Percentiles rank a stretch among this genome's conserved stretches.
Evolutionary conservation across 2,329 filamentous ascomycete genomes (phyloP).

Genomic region (Fusarium papillatum): DNA sequence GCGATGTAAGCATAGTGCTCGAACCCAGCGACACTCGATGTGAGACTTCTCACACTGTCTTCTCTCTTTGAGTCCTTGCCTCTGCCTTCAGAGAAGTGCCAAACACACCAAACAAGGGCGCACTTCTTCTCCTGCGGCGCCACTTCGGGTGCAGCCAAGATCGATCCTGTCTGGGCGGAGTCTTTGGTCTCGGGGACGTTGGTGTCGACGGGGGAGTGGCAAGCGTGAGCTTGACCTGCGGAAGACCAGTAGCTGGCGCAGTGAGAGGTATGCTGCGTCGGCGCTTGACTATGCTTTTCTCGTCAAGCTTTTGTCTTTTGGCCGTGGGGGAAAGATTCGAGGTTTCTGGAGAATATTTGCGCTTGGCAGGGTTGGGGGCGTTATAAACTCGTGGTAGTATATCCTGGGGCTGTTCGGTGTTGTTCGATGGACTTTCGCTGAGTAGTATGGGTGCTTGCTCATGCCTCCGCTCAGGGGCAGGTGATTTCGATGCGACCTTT

Average conservation of each 20-base stretch:
- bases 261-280: conserved; percentile 27
- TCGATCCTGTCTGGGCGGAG: conserved; percentile 3
- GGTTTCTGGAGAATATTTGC: not conserved
- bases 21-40: not conserved
- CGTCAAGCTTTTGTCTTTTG: not conserved
- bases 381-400: conserved; percentile 10
- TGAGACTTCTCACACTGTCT: not conserved
- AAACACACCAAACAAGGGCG: not conserved
- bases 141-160: conserved; percentile 18
- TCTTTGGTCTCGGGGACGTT: not conserved
- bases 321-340: not conserved
- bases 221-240: conserved; percentile 25
- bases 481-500: not conserved
- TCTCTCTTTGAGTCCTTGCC: not conserved
- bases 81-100: not conserved
- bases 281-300: not conserved
- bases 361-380: not conserved
- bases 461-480: not conserved
- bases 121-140: not conserved
- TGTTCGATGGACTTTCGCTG: not conserved
- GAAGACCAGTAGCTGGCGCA: not conserved
- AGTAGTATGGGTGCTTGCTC: conserved; percentile 2
- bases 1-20: not conserved
- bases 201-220: conserved; percentile 7
- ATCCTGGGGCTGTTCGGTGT: not conserved